phyloP scores from a whole-genome alignment of 2,329 filamentous ascomycete genomes.

The Diaporthe citrichinensis region DNA sequence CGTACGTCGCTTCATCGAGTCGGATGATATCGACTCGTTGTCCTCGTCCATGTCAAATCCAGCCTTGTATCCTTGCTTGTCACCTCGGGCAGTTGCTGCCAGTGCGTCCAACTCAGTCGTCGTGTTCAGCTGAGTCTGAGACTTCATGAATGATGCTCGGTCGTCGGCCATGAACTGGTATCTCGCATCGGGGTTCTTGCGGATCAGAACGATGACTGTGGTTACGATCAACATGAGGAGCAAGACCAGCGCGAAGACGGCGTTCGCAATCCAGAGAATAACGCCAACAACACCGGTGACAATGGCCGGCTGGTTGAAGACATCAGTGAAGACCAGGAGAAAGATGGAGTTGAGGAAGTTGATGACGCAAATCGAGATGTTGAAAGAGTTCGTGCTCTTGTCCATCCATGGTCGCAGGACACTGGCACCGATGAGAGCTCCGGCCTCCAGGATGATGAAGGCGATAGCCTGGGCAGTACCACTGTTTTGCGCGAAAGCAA shows the following conservation, averaged over 20 bases:
- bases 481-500: conserved; percentile 82
- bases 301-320: conserved; percentile 86
- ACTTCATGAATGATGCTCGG: conserved; percentile 97
- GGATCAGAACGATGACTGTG: conserved; percentile 76
- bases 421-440: conserved; percentile 80
- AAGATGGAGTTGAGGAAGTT: conserved; percentile 95
- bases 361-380: conserved; percentile 89
- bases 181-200: conserved; percentile 93
- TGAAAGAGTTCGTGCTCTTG: conserved; percentile 97
- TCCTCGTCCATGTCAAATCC: conserved; percentile 80
- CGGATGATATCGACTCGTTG: conserved; percentile 75
- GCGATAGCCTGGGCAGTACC: conserved; percentile 84
- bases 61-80: conserved; percentile 73
- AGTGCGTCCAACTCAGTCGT: conserved; percentile 92
- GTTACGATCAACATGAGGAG: conserved; percentile 86
- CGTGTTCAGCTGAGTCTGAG: conserved; percentile 81
- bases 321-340: conserved; percentile 87
- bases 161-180: conserved; percentile 98
- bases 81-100: conserved; percentile 88
- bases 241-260: conserved; percentile 84
- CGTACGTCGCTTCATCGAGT: conserved; percentile 64
- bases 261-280: conserved; percentile 90
- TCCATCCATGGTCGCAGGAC: conserved; percentile 97
- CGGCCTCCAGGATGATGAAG: conserved; percentile 86
- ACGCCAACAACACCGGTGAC: conserved; percentile 92